These are phyloP conservation scores for Populus ilicifolia DNA, from an alignment of 345 rosid species.

Conservation along the genomic window DNA sequence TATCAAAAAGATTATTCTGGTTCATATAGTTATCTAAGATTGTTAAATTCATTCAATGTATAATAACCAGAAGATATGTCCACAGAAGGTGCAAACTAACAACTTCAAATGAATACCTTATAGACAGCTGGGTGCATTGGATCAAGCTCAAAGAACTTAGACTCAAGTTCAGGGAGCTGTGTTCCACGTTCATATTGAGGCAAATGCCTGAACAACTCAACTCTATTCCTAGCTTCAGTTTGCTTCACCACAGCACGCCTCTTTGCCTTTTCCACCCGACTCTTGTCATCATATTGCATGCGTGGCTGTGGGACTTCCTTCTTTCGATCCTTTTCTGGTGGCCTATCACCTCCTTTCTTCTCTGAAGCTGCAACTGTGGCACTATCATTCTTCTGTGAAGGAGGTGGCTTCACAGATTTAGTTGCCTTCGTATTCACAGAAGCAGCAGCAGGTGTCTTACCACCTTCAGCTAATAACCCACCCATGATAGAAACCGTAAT, in stretches of 20 bases:
- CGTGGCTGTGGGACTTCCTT: conserved; percentile 95
- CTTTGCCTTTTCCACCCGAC: conserved; percentile 90
- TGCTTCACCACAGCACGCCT: conserved; percentile 82
- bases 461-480: conserved; percentile 47
- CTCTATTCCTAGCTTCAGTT: conserved; percentile 83
- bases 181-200: conserved; percentile 95
- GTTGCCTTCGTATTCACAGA: conserved; percentile 41
- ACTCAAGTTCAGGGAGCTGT: conserved; percentile 78
- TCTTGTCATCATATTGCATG: conserved; percentile 86
- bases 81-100: not conserved
- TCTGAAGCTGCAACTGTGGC: conserved; percentile 52
- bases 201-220: conserved; percentile 93
- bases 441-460: conserved; percentile 34
- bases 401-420: conserved; percentile 46
- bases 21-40: not conserved
- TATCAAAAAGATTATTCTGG: not conserved
- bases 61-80: not conserved
- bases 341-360: conserved; percentile 68
- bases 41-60: not conserved
- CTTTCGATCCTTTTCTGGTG: conserved; percentile 77
- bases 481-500: not conserved
- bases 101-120: conserved; percentile 47
- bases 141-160: conserved; percentile 80
- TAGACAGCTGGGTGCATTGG: conserved; percentile 91
- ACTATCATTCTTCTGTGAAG: conserved; percentile 57